phyloP scores from a whole-genome alignment of 176 grass and related monocot species.

The Eragrostis nindensis region DNA sequence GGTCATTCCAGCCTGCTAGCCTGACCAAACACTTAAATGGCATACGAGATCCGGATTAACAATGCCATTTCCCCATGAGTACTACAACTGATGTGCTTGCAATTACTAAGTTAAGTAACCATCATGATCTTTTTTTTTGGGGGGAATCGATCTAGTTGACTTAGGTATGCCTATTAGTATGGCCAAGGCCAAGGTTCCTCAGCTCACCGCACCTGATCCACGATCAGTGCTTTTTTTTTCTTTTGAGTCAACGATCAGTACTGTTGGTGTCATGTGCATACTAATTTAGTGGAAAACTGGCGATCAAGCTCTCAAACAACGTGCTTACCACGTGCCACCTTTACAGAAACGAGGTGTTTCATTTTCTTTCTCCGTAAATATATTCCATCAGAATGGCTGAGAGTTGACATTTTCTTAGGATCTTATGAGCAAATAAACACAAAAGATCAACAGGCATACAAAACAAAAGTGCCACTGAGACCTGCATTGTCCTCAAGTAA shows the following conservation, averaged over 20 bases:
- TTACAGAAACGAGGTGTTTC: not conserved
- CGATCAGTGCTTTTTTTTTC: not conserved
- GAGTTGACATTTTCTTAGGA: not conserved
- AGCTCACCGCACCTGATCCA: not conserved
- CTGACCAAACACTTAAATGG: not conserved
- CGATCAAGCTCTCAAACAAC: not conserved
- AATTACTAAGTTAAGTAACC: not conserved
- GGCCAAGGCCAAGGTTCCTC: not conserved
- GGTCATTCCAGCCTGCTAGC: not conserved
- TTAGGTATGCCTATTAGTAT: not conserved
- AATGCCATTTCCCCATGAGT: not conserved
- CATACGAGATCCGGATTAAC: not conserved
- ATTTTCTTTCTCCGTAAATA: not conserved
- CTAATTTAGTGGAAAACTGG: not conserved
- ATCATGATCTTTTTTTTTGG: too few relatives aligned
- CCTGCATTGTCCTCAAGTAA: not conserved
- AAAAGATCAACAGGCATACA: not conserved
- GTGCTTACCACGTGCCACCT: constrained; percentile 37
- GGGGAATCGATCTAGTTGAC: not conserved
- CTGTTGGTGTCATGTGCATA: not conserved
- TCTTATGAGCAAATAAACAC: not conserved
- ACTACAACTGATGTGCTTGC: not conserved
- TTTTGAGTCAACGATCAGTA: not conserved
- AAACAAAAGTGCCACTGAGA: not conserved
- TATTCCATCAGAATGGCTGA: not conserved